These are phyloP conservation scores for Baeospora myosura DNA, from an alignment of 1,284 basidiomycete genomes.

Conservation along the genomic window DNA sequence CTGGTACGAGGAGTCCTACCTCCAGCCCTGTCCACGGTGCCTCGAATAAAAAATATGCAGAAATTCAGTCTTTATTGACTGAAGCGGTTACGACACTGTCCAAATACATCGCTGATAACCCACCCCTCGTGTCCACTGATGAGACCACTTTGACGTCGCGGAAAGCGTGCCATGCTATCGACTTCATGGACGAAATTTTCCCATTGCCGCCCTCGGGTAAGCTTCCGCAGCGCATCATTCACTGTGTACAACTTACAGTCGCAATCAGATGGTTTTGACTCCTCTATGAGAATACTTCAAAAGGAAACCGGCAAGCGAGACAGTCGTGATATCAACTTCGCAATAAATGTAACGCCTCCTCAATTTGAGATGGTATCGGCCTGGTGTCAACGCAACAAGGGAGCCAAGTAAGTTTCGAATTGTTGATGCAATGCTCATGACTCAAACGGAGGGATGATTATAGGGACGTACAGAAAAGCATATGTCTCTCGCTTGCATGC, in stretches of 20 bases:
- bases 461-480: neutral
- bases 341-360: neutral
- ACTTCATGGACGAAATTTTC: no score
- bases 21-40: no score
- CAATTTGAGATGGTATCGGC: neutral
- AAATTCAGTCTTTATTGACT: no score
- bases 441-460: neutral
- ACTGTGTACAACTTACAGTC: neutral
- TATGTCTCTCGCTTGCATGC: constrained; percentile 1
- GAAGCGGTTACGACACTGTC: no score
- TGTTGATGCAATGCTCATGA: neutral
- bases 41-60: no score
- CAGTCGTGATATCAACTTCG: no score
- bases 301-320: neutral
- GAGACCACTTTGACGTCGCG: no score
- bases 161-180: no score
- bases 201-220: neutral
- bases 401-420: neutral
- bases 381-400: neutral
- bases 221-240: neutral
- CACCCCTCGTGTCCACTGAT: no score
- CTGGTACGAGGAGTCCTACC: no score
- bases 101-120: no score
- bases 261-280: neutral
- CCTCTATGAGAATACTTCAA: neutral